A percentile compares a stretch with the other conserved stretches of the same genome.
These are phyloP conservation scores for Spergularia bocconei DNA, from an alignment of 148 eudicot species.

Conservation along the genomic window DNA sequence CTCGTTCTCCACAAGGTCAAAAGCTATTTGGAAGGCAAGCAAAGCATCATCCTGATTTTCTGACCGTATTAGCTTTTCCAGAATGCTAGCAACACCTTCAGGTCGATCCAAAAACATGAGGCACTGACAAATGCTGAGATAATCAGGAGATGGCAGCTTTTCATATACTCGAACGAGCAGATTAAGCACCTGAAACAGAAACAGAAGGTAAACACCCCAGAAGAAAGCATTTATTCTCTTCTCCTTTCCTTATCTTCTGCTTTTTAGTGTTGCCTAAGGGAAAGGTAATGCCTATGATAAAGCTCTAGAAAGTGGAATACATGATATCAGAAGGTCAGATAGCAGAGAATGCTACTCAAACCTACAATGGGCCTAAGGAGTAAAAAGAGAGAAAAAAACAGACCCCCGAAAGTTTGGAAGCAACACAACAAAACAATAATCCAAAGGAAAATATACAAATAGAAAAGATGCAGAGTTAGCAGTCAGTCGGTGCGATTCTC, in stretches of 20 bases:
- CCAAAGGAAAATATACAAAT: no score
- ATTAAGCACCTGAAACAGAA: conserved; percentile 61
- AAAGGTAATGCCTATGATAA: no score
- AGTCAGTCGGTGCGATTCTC: no score
- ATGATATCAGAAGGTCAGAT: no score
- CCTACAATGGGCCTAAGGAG: no score
- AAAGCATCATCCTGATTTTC: conserved; percentile 77
- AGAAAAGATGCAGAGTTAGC: no score
- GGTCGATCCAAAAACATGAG: conserved; percentile 90
- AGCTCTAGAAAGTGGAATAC: no score
- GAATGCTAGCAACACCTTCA: conserved; percentile 70
- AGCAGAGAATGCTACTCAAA: no score
- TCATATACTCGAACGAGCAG: conserved; percentile 80
- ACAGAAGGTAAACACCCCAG: background rate
- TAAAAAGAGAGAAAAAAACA: no score
- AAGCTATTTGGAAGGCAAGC: conserved; percentile 86
- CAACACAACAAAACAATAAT: no score
- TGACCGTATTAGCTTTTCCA: conserved; percentile 71
- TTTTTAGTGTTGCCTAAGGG: background rate
- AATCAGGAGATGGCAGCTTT: conserved; percentile 83
- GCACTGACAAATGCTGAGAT: conserved; percentile 88
- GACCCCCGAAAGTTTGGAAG: no score
- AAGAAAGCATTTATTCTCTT: background rate
- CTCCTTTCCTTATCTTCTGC: background rate
- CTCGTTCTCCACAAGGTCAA: conserved; percentile 98